Conservation (phyloP, 192 early-diverging fungal genomes). For the Backusella macrospora region DNA sequence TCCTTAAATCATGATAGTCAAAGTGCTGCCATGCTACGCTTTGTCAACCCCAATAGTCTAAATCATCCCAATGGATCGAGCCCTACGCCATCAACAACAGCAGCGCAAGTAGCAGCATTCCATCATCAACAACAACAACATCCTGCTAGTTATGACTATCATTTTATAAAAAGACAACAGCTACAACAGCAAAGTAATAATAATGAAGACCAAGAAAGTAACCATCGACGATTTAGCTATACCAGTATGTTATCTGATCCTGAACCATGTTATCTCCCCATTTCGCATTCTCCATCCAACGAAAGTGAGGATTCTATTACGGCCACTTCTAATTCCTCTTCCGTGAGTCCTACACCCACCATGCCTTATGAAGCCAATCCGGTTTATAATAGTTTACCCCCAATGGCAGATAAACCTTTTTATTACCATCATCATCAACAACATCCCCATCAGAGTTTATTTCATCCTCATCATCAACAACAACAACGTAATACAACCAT, state of each 20-base stretch:
- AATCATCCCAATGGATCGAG: neutral
- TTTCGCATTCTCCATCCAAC: conserved; percentile 4
- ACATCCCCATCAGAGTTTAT: neutral
- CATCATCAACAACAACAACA: conserved; percentile 6
- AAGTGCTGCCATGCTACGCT: neutral
- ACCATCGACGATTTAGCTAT: conserved; percentile 15
- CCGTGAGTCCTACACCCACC: neutral
- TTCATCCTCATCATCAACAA: neutral
- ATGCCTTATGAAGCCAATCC: conserved; percentile 9
- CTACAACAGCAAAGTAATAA: neutral
- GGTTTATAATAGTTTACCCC: conserved; percentile 7
- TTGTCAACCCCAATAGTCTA: conserved; percentile 17
- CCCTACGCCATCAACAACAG: neutral
- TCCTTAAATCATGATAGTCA: conserved; percentile 4
- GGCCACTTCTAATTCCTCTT: neutral
- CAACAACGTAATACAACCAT: neutral
- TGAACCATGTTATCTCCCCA: conserved; percentile 14
- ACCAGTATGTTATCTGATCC: conserved; percentile 20
- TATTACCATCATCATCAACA: neutral
- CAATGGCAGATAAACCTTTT: conserved; percentile 1
- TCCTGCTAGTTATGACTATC: conserved; percentile 1
- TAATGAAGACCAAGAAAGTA: neutral
- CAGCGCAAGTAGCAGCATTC: neutral
- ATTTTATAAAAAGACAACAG: conserved; percentile 12
- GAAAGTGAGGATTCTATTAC: conserved; percentile 1